A percentile compares a stretch with the other conserved stretches of the same genome.
Conservation (phyloP, 257 asterid species). For the Petunia axillaris region DNA sequence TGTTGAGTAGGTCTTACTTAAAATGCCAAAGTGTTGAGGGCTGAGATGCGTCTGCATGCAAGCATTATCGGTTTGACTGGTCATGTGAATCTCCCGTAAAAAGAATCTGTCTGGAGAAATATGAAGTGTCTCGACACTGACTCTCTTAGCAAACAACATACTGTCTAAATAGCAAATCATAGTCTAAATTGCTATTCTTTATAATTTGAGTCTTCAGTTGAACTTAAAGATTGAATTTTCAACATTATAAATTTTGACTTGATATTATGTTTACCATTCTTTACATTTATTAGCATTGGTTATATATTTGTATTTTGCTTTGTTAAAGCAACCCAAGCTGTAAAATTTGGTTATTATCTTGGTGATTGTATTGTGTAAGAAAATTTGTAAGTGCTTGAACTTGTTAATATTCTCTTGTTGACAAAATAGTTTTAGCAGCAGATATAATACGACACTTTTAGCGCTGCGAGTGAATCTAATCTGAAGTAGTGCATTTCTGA, state of each 20-base stretch:
- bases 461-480: not conserved
- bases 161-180: not conserved
- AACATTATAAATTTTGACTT: not conserved
- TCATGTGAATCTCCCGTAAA: not conserved
- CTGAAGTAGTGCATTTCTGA: not conserved
- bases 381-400: not conserved
- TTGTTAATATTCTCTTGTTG: constrained; percentile 22
- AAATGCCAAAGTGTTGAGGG: not conserved
- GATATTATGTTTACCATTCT: not conserved
- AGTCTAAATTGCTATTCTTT: not conserved
- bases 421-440: constrained; percentile 1
- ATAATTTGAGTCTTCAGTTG: not conserved
- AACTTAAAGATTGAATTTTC: not conserved
- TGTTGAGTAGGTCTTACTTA: not conserved
- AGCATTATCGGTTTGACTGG: too few species aligned
- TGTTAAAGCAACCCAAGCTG: too few species aligned
- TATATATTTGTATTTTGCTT: not conserved
- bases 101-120: not conserved
- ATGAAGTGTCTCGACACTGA: constrained; percentile 2
- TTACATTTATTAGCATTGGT: not conserved
- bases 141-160: not conserved
- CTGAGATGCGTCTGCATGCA: not conserved
- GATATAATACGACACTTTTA: not conserved
- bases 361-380: not conserved
- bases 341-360: not conserved